A percentile compares a stretch with the other conserved stretches of the same genome.
phyloP scores from a whole-genome alignment of 495 filamentous ascomycete genomes.

The Alectoria sarmentosa region DNA sequence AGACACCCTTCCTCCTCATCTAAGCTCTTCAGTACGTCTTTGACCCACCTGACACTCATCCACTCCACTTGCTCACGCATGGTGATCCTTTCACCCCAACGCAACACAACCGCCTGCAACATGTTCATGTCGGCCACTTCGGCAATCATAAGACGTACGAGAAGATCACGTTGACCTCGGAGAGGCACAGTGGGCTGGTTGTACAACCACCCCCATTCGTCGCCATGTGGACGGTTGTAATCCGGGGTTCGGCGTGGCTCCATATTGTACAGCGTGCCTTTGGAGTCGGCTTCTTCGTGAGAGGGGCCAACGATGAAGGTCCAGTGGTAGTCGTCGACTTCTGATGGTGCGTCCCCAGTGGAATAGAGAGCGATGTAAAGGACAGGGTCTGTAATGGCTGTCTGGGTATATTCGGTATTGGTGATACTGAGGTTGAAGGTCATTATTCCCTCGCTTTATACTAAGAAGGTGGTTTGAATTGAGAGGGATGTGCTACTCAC shows the following conservation, averaged over 20 bases:
- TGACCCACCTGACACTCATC: background rate
- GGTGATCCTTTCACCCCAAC: background rate
- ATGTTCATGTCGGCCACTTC: background rate
- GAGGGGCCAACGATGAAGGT: constrained; percentile 4
- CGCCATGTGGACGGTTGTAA: background rate
- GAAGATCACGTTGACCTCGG: background rate
- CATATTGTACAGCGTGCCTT: background rate
- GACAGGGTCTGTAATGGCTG: background rate
- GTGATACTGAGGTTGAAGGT: background rate
- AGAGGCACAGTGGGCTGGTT: background rate
- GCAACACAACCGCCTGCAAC: background rate
- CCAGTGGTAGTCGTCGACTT: constrained; percentile 5
- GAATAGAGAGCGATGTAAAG: background rate
- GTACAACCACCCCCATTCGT: background rate
- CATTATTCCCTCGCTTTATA: background rate
- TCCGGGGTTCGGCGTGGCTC: background rate
- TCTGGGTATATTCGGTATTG: background rate
- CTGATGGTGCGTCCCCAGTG: background rate
- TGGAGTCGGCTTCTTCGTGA: background rate
- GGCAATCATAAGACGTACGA: constrained; percentile 1
- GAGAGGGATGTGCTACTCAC: background rate
- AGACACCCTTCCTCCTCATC: background rate
- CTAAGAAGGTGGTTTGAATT: background rate
- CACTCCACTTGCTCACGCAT: background rate
- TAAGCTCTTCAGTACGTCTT: background rate